Evolutionary conservation across 495 filamentous ascomycete species (phyloP), one percentile per base, ranked within the genome.

Genomic region (Hapsidospora chrysogenum): DNA sequence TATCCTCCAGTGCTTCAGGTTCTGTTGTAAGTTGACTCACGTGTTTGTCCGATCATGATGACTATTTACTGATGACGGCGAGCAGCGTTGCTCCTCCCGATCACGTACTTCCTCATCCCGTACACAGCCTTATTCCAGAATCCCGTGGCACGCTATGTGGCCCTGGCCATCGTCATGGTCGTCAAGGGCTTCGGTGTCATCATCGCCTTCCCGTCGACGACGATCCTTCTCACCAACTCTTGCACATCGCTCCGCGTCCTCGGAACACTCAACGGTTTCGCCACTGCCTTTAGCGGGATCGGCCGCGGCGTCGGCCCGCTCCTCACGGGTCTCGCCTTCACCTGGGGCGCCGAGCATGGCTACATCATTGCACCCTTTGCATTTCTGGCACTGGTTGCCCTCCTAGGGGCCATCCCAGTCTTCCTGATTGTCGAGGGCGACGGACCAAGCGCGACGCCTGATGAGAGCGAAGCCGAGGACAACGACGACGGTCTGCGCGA

Each of bases 171-270:
- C 10, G 46, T 85, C 29, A 64, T 84, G 57, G 52, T 85, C 9
- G 39, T 71, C 43, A 92, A 87, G 48, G 73, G 72, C 18, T 60
- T 77, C 31, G 66, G 67, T 9, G 68, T 68, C 23, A 85, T 86
- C 36, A 80, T 94, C 51, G 74, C 75, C 4, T 93, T 92, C 49
- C 87, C 87, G 1, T 85, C 78, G 50, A 76, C 66, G 11, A 89
- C 79, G n/a, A 92, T 94, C 45, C 54, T 94, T 14, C 61, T 96
- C 13, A 93, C 86, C 30, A 96, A 94, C 56, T 82, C 78, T 13
- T 85, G 85, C 1, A 54, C 62, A 0, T 79, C 70, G 30, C 57
- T 94, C 21, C 60, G 69, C 20, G 68, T 92, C 31, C 67, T 94
- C 5, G 87, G 85, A 0, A 92, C 86, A 2, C 57, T 96, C 33